A percentile compares a stretch with the other conserved stretches of the same genome.
Conservation (phyloP, 139 green algal species). For the Dunaliella sp. region DNA sequence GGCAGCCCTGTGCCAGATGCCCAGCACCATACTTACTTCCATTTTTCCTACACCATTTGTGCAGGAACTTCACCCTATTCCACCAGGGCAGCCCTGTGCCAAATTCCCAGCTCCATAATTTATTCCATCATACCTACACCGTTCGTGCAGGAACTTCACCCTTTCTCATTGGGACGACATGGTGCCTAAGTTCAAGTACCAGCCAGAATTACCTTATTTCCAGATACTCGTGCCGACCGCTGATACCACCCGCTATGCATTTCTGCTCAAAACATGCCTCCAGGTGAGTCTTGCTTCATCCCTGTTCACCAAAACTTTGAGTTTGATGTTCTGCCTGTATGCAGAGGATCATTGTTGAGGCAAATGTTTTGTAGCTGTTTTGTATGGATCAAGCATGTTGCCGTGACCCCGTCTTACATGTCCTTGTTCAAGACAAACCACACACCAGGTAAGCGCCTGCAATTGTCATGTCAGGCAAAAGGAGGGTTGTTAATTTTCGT, state of each 20-base stretch:
- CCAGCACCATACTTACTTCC: no score
- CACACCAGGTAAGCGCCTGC: no score
- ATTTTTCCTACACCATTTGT: no score
- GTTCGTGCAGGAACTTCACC: slow-evolving; percentile 25
- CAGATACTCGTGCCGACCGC: slow-evolving; percentile 75
- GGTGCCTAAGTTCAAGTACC: slow-evolving; percentile 64
- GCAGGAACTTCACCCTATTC: background rate
- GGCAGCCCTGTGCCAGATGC: no score
- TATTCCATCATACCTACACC: slow-evolving; percentile 51
- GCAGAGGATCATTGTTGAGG: background rate
- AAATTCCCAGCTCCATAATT: slow-evolving; percentile 56
- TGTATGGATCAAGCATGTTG: no score
- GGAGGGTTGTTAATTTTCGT: no score
- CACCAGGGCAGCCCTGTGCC: slow-evolving; percentile 56
- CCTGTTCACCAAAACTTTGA: no score
- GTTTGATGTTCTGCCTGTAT: no score
- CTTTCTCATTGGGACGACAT: slow-evolving; percentile 52
- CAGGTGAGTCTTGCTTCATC: slow-evolving; percentile 14
- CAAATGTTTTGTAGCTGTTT: background rate
- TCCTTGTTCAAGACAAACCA: no score
- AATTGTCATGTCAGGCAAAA: no score
- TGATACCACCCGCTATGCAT: slow-evolving; percentile 63
- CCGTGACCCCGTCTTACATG: no score
- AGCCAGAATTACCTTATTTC: slow-evolving; percentile 58
- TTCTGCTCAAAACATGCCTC: slow-evolving; percentile 39